Evolutionary conservation across 148 eudicot species (phyloP).

Genomic region (Salicornia ramosissima): DNA sequence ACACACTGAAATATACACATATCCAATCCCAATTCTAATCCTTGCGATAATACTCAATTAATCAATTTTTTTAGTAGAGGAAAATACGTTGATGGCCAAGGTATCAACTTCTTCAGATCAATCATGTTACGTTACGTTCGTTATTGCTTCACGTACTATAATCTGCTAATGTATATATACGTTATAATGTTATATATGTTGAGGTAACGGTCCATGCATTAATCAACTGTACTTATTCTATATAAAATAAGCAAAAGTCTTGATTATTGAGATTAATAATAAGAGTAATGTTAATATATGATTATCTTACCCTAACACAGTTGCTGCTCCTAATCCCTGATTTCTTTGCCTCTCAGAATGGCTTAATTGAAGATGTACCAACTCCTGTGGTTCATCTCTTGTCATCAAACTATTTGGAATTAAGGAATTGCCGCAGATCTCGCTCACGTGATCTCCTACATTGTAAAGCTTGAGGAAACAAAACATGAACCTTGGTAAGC

Average conservation of each 20-base stretch:
- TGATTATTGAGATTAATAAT: not conserved
- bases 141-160: not conserved
- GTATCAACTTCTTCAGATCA: not conserved
- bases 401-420: conserved; percentile 32
- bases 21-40: not conserved
- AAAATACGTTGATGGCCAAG: not conserved
- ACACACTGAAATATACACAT: not conserved
- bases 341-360: conserved; percentile 32
- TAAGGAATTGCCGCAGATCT: conserved; percentile 17
- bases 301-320: conserved; percentile 29
- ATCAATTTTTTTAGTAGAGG: not conserved
- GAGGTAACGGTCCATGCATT: not conserved
- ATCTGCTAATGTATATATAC: not conserved
- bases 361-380: conserved; percentile 40
- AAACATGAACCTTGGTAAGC: not conserved
- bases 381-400: conserved; percentile 29
- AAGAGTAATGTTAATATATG: not conserved
- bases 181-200: not conserved
- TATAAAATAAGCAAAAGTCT: not conserved
- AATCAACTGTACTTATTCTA: not conserved
- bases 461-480: conserved; percentile 37
- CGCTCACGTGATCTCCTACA: conserved; percentile 28
- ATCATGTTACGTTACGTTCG: not conserved
- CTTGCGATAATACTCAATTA: not conserved
- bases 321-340: conserved; percentile 23